phyloP scores from a whole-genome alignment of 2,329 filamentous ascomycete species.

The Colletotrichum horii region DNA sequence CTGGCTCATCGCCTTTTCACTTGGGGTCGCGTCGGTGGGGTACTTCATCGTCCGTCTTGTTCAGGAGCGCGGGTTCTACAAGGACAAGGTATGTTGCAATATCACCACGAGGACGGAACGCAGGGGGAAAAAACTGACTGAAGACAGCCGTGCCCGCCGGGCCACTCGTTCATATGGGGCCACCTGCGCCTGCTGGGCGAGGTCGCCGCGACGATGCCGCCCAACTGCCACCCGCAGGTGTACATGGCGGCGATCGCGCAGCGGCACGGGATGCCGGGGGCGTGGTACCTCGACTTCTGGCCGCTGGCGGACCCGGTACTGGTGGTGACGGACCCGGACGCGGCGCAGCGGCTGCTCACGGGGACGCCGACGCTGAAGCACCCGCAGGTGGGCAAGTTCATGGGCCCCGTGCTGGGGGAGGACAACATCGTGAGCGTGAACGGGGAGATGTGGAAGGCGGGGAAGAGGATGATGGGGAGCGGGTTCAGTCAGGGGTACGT shows the following conservation, averaged over 20 bases:
- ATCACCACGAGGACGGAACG: too few relatives aligned
- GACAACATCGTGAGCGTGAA: constrained; percentile 27
- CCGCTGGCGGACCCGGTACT: constrained; percentile 29
- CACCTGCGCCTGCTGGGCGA: constrained; percentile 24
- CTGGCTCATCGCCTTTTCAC: neutral
- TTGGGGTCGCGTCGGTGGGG: neutral
- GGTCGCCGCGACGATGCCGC: constrained; percentile 19
- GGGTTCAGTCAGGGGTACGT: constrained; percentile 29
- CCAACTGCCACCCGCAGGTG: constrained; percentile 25
- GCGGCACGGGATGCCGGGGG: constrained; percentile 28
- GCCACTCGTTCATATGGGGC: constrained; percentile 25
- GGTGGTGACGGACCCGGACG: constrained; percentile 28
- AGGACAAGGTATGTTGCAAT: neutral
- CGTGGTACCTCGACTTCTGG: constrained; percentile 35
- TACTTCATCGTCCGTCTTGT: constrained; percentile 5
- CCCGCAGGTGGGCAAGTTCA: constrained; percentile 6
- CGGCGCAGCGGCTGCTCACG: constrained; percentile 25
- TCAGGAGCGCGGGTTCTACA: constrained; percentile 1
- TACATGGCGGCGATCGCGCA: constrained; percentile 25
- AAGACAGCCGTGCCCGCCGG: neutral
- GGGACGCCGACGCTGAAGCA: constrained; percentile 25
- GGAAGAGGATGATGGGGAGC: constrained; percentile 30
- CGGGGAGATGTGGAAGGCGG: constrained; percentile 30
- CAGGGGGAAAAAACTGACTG: neutral
- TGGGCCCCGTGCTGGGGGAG: constrained; percentile 25